Conservation (phyloP, 2,329 filamentous ascomycete species). For the Epichloe gansuensis region DNA sequence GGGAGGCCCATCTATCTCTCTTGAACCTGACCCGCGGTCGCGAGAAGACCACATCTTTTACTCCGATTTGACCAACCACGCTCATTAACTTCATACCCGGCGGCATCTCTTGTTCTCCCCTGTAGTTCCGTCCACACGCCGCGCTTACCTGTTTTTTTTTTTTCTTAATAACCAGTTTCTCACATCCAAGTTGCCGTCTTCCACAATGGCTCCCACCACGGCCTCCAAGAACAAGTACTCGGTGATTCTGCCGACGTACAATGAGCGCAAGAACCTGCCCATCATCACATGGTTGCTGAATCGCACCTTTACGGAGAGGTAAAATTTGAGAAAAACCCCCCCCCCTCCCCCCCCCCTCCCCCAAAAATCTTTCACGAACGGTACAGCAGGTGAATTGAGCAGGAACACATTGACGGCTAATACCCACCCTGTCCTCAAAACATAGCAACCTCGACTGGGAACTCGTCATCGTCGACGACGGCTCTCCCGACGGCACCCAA, state of each 20-base stretch:
- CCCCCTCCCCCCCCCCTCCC: neutral
- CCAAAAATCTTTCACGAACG: neutral
- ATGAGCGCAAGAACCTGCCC: conserved; percentile 92
- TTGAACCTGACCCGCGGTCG: neutral
- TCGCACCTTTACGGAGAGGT: conserved; percentile 84
- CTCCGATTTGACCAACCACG: conserved; percentile 13
- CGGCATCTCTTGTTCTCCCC: neutral
- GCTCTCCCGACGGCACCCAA: conserved; percentile 90
- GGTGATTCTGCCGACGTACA: conserved; percentile 95
- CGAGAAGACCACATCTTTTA: neutral
- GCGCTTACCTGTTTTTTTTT: neutral
- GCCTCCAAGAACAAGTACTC: conserved; percentile 66
- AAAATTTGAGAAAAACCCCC: conserved; percentile 20
- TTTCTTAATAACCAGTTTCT: neutral
- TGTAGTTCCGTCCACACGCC: neutral
- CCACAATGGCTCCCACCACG: conserved; percentile 34
- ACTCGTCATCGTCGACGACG: conserved; percentile 95
- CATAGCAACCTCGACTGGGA: conserved; percentile 86
- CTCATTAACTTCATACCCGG: conserved; percentile 12
- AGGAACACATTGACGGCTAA: neutral
- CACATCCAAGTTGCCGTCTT: conserved; percentile 1
- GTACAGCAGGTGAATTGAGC: neutral
- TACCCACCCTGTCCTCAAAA: neutral
- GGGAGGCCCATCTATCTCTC: neutral
- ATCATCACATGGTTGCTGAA: conserved; percentile 92